Evolutionary conservation across 257 asterid species (phyloP).

Genomic region (Cynanchum wilfordii): DNA sequence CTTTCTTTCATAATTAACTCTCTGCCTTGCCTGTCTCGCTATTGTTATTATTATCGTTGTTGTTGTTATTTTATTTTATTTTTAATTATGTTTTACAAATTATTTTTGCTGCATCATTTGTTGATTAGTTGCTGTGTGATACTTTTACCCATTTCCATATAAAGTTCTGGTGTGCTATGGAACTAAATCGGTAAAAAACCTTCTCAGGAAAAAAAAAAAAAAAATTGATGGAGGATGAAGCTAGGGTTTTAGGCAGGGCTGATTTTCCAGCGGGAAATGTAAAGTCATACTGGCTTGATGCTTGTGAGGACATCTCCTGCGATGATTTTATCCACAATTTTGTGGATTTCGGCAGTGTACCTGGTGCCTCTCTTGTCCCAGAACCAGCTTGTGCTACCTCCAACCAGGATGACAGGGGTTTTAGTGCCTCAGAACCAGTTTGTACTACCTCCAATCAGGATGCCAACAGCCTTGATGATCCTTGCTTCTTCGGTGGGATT

Average conservation of each 20-base stretch:
- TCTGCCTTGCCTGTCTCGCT: not conserved
- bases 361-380: conserved; percentile 13
- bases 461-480: conserved; percentile 30
- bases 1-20: not conserved
- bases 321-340: conserved; percentile 47
- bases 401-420: not conserved
- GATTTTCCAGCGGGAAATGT: conserved; percentile 25
- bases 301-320: conserved; percentile 74
- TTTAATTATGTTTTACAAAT: not conserved
- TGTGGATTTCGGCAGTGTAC: conserved; percentile 38
- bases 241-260: conserved; percentile 33
- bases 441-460: not conserved
- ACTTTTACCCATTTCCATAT: not conserved
- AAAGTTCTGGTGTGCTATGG: not conserved
- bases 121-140: no score
- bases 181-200: not conserved
- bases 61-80: not conserved
- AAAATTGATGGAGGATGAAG: conserved; percentile 61
- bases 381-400: not conserved
- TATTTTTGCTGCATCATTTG: not conserved
- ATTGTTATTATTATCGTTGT: not conserved
- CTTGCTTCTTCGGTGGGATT: conserved; percentile 62
- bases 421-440: conserved; percentile 5
- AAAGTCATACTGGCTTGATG: conserved; percentile 85
- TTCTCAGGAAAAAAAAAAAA: no score